phyloP scores from a whole-genome alignment of 306 rosid species.

The Canavalia ensiformis region DNA sequence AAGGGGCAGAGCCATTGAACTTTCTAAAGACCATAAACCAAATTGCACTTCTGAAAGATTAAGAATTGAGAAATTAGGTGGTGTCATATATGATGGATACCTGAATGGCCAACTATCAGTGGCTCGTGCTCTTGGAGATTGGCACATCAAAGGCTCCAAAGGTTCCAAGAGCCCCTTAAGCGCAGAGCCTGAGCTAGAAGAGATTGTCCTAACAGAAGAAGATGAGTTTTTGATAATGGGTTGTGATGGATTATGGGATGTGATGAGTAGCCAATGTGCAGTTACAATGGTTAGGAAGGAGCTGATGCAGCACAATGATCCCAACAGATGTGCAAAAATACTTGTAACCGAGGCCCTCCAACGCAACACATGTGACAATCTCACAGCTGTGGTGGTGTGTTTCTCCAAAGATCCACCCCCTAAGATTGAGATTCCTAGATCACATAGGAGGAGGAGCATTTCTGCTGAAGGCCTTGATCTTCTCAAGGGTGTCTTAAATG shows the following conservation, averaged over 20 bases:
- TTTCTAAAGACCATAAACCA: conserved; percentile 82
- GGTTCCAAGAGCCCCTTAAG: conserved; percentile 71
- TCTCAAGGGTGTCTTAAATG: conserved; percentile 72
- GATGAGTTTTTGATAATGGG: conserved; percentile 79
- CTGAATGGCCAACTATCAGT: conserved; percentile 79
- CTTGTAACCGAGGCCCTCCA: conserved; percentile 77
- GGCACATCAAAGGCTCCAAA: conserved; percentile 79
- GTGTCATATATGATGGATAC: conserved; percentile 77
- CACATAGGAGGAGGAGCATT: conserved; percentile 74
- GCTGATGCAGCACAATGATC: conserved; percentile 72
- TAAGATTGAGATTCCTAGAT: conserved; percentile 63
- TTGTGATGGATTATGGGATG: conserved; percentile 85
- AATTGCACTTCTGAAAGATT: conserved; percentile 72
- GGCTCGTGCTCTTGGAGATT: conserved; percentile 78
- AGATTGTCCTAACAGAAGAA: conserved; percentile 60
- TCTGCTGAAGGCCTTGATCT: conserved; percentile 81
- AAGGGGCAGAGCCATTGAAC: conserved; percentile 70
- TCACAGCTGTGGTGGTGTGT: conserved; percentile 73
- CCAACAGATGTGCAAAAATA: conserved; percentile 55
- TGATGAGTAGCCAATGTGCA: conserved; percentile 85
- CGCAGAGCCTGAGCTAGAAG: conserved; percentile 72
- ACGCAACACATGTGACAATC: conserved; percentile 72
- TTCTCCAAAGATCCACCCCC: conserved; percentile 74
- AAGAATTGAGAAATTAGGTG: conserved; percentile 80
- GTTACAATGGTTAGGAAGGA: conserved; percentile 78